phyloP scores from a whole-genome alignment of 139 green algal genomes.

The Trebouxia sp. region DNA sequence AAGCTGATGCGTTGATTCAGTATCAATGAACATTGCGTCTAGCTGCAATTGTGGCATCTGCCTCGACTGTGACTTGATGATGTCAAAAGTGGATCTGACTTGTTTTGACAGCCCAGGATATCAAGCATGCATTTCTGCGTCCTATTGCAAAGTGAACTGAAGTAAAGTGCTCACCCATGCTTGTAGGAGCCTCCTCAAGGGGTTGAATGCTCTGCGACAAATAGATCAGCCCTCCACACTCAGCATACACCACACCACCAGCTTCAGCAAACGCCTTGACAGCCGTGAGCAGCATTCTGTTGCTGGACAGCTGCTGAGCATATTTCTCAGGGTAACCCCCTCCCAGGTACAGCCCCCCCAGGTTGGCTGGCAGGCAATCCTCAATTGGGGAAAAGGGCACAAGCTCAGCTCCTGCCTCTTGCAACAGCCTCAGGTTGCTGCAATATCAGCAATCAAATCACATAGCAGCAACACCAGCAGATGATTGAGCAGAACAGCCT shows the following conservation, averaged over 20 bases:
- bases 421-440: slow-evolving; percentile 64
- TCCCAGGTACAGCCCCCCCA: slow-evolving; percentile 84
- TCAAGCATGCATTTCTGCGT: neutral
- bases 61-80: neutral
- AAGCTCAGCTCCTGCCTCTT: slow-evolving; percentile 74
- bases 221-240: slow-evolving; percentile 90
- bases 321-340: slow-evolving; percentile 79
- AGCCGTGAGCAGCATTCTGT: slow-evolving; percentile 59
- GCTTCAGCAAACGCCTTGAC: slow-evolving; percentile 79
- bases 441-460: no score
- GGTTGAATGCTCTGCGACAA: slow-evolving; percentile 70
- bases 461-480: no score
- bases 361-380: slow-evolving; percentile 76
- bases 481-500: no score
- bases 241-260: slow-evolving; percentile 88
- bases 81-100: neutral
- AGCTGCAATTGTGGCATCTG: no score
- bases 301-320: slow-evolving; percentile 68
- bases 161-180: slow-evolving; percentile 42
- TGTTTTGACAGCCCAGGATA: neutral
- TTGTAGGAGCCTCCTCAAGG: slow-evolving; percentile 19
- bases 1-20: no score
- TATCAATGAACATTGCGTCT: no score
- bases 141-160: neutral
- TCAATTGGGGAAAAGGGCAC: slow-evolving; percentile 88